These are phyloP conservation scores for Cenchrus purpureus DNA, from an alignment of 176 grass and related monocot genomes.

Conservation along the genomic window DNA sequence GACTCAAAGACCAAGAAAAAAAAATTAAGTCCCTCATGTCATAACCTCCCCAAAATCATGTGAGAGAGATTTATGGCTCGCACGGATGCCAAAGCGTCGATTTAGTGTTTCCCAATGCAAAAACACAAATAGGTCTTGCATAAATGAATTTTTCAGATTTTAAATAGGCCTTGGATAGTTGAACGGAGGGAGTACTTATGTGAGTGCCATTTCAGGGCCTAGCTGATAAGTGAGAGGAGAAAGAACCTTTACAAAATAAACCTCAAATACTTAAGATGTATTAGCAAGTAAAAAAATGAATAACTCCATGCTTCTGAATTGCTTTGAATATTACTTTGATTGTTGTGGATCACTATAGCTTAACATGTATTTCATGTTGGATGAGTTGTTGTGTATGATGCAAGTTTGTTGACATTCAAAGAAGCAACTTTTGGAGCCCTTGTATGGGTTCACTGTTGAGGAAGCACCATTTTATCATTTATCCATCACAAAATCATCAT, in stretches of 20 bases:
- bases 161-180: no score
- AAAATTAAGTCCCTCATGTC: no score
- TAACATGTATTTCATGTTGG: no score
- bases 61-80: no score
- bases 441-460: neutral
- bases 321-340: constrained; percentile 34
- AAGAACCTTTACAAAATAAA: neutral
- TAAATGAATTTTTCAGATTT: no score
- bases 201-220: neutral
- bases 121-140: no score
- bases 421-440: constrained; percentile 23
- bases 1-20: no score
- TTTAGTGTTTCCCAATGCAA: no score
- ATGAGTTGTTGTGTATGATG: constrained; percentile 12
- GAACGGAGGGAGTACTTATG: neutral
- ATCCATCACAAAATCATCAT: constrained; percentile 34
- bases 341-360: no score
- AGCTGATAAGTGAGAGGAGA: no score
- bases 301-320: neutral
- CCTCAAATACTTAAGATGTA: constrained; percentile 30
- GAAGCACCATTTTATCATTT: constrained; percentile 10
- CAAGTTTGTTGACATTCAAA: constrained; percentile 34
- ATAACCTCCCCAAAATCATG: no score
- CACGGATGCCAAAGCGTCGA: no score
- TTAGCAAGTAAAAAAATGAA: constrained; percentile 39